phyloP scores from a whole-genome alignment of 2,329 filamentous ascomycete species.

The Huntiella omanensis region DNA sequence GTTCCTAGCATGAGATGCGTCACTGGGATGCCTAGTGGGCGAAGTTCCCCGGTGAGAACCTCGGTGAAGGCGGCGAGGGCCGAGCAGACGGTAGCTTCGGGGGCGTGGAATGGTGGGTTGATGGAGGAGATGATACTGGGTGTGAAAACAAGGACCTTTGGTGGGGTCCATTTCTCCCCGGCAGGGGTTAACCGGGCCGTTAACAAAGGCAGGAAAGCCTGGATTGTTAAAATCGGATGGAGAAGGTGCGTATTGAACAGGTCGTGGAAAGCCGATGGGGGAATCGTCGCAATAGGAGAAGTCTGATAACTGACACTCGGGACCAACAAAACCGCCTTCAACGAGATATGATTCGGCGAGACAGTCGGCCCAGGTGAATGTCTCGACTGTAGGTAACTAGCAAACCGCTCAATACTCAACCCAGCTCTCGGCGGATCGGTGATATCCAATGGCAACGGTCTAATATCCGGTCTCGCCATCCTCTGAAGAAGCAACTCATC shows the following conservation, averaged over 20 bases:
- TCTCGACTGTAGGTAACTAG: conserved; percentile 49
- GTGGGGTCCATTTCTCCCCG: conserved; percentile 32
- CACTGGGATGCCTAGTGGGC: conserved; percentile 56
- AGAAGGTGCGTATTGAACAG: conserved; percentile 83
- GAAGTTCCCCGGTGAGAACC: conserved; percentile 62
- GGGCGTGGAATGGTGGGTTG: conserved; percentile 60
- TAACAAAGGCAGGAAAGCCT: conserved; percentile 71
- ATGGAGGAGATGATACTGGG: conserved; percentile 66
- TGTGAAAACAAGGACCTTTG: conserved; percentile 57
- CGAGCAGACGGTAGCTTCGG: conserved; percentile 70
- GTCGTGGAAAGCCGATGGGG: conserved; percentile 69
- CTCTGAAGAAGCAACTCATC: conserved; percentile 65
- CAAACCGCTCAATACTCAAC: conserved; percentile 53
- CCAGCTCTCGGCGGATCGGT: conserved; percentile 53
- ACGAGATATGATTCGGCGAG: conserved; percentile 52
- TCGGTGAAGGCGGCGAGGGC: conserved; percentile 75
- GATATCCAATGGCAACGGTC: conserved; percentile 65
- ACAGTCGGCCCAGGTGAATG: conserved; percentile 61
- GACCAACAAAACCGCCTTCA: conserved; percentile 68
- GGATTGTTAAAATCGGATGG: conserved; percentile 71
- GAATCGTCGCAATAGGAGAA: conserved; percentile 69
- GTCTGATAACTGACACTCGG: conserved; percentile 65
- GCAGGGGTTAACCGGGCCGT: conserved; percentile 39
- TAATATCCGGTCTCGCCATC: conserved; percentile 63
- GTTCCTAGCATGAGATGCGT: conserved; percentile 81